Percentiles rank a stretch among this genome's conserved stretches.
Conservation (phyloP, 768 basidiomycete species). For the Lactifluus rugatus region DNA sequence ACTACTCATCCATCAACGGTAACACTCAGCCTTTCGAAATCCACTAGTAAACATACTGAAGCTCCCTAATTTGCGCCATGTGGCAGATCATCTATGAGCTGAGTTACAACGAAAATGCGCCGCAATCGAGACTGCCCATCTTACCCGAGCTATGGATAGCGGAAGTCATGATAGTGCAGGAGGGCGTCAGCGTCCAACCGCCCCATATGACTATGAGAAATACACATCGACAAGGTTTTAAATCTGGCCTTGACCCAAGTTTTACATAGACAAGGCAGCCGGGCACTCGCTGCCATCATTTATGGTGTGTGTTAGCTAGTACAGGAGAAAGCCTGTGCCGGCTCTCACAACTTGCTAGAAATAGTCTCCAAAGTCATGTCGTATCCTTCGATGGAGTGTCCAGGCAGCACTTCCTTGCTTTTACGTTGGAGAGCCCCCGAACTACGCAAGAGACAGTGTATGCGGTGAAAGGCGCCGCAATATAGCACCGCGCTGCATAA, state of each 20-base stretch:
- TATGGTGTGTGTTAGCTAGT: not conserved
- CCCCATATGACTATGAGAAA: too few relatives aligned
- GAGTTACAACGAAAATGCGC: too few relatives aligned
- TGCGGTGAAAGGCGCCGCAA: slow-evolving; percentile 8
- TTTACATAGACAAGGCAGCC: not conserved
- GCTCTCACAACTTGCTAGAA: not conserved
- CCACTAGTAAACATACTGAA: too few relatives aligned
- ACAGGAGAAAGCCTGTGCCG: not conserved
- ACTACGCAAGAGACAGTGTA: slow-evolving; percentile 1
- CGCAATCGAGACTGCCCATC: too few relatives aligned
- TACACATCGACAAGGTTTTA: too few relatives aligned
- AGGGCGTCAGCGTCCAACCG: too few relatives aligned
- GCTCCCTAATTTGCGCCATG: too few relatives aligned
- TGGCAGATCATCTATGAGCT: too few relatives aligned
- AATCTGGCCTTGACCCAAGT: too few relatives aligned
- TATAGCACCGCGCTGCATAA: slow-evolving; percentile 3
- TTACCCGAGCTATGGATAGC: too few relatives aligned
- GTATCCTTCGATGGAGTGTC: not conserved
- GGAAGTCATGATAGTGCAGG: not conserved
- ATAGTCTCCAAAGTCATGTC: not conserved
- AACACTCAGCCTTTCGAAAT: too few relatives aligned
- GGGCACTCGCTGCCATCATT: not conserved
- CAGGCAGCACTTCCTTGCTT: not conserved
- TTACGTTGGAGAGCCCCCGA: not conserved
- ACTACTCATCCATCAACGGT: too few relatives aligned